Evolutionary conservation across 1,284 basidiomycete genomes (phyloP), one percentile per base, ranked within the genome.

Genomic region (Ganoderma leucocontextum): DNA sequence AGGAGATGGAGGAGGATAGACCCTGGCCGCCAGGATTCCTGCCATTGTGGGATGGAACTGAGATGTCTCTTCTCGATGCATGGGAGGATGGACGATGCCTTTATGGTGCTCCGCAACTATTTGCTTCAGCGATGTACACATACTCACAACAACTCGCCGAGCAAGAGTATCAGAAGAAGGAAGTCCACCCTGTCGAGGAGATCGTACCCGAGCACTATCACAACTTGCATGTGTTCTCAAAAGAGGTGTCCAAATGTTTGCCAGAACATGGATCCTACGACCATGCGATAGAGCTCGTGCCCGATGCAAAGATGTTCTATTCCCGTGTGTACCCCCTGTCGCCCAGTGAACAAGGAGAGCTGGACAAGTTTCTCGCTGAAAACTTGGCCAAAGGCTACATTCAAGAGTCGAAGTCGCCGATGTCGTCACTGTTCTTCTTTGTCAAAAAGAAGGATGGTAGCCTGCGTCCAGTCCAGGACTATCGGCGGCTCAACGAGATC

Each of bases 381-480:
- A 80, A 80, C 62, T 73, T 81, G 0, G 19, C 52, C 4, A 73
- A 53, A 12, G 72, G 77, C 2, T 60, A 59, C 5, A 79, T 78
- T 33, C 57, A 66, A 0, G 68, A 64, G 9, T 79, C 78, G 0
- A 78, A 75, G 29, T 76, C 77, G 2, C 74, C 75, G 0, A 73
- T 74, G 57, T 77, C 67, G 0, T 38, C 80, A 0, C 79, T 81
- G 0, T 74, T 82, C 53, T 75, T 84, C n/a, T 84, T 83, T 66
- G 77, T 82, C 22, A 77, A 78, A 59, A 84, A 84, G 74, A 82
- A 83, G 72, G 81, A 83, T 66, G 78, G 79, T 7, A 63, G 67
- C 0, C 70, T 82, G 0, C 71, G 79, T 0, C 69, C 74, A 74
- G 17, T 72, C 2, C 67, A 72, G 57, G 81, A 85, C 62, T 84